Base-by-base conservation (phyloP, 768 basidiomycete genomes). In the Tricholomella constricta region DNA sequence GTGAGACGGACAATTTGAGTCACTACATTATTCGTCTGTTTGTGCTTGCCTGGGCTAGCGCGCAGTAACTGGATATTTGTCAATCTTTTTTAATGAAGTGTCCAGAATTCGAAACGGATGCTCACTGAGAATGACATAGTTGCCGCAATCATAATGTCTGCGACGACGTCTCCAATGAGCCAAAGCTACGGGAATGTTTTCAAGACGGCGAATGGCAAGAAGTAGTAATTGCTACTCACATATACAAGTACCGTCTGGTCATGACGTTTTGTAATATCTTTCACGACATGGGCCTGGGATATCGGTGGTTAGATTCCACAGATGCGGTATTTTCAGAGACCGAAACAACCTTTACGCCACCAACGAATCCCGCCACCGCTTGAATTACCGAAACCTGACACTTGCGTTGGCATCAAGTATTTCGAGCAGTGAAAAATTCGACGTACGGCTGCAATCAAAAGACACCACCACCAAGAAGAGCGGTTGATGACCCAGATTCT, bases 401-500 rank as follows among this genome's bases (percentile, higher is more conserved):
- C n/a, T n/a, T n/a, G n/a, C n/a, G n/a, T n/a, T n/a, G n/a, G n/a
- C 22, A 44, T 8, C 4, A 27, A 27, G 12, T 25, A 44, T 20
- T 15, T 10, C 20, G 29, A n/a, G 6, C 2, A 25, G 23, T 12
- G 11, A 35, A 34, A n/a, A 31, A 6, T 11, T 26, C 25, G 19
- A 31, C 50, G 44, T 20, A 52, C 51, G 6, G 25, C 35, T 36
- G 43, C 44, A 23, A 52, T 45, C 25, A 52, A 8, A 11, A 52
- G 23, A 17, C 43, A 52, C 51, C 51, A 52, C 51, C 51, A 52
- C 51, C 51, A 52, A 4, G 31, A 12, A 22, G 32, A 20, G 4
- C 54, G 48, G 8, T 45, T 57, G n/a, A 60, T 38, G n/a, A 48
- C 31, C 48, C 52, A 60, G 14, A 60, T 60, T n/a, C 59, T 52